Base-by-base conservation (phyloP, 179 eudicot genomes). In the Silene noctiflora region DNA sequence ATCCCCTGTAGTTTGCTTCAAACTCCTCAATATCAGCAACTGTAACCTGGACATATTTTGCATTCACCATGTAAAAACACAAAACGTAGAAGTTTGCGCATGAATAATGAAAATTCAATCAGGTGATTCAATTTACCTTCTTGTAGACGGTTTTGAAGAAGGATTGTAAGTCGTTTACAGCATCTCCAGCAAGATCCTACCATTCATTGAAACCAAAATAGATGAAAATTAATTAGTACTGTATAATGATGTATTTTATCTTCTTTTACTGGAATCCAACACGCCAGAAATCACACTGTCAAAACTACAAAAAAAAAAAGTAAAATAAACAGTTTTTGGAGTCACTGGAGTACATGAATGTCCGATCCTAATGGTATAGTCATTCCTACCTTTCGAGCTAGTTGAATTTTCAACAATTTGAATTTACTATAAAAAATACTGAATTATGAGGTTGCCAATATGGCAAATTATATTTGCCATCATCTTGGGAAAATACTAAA, bases 21-120 rank as follows among this genome's bases (percentile, higher is more conserved):
- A 95, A 95, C 87, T 95, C 97, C 74, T 95, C 99, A 81, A 95
- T 91, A 80, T 95, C 99, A 67, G 89, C 91, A 63, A 88, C 89
- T 31, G 96, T 93, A 72, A 95, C 88, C 99, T 95, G 88, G 6
- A 83, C 61, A 16, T 66, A 14, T 22, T 53, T 31, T 67, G 53
- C 24, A 19, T 4, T 79, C 79, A 68, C 22, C 24, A 33, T 27
- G 21, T 24, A 27, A 58, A 46, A 9, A 59, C 14, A 29, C 3
- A 27, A 5, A 22, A 3, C 4, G n/a, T 68, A 8, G 0, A 27
- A 12, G 13, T 39, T 62, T 31, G 7, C 70, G 0, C 56, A 10
- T n/a, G n/a, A 67, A 12, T 8, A 11, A n/a, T 24, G 46, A 53
- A 9, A 17, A 4, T n/a, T 48, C 12, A 62, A 14, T 17, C 46